Conservation (phyloP, 169 alveolate species). For the Plasmodium inui region DNA sequence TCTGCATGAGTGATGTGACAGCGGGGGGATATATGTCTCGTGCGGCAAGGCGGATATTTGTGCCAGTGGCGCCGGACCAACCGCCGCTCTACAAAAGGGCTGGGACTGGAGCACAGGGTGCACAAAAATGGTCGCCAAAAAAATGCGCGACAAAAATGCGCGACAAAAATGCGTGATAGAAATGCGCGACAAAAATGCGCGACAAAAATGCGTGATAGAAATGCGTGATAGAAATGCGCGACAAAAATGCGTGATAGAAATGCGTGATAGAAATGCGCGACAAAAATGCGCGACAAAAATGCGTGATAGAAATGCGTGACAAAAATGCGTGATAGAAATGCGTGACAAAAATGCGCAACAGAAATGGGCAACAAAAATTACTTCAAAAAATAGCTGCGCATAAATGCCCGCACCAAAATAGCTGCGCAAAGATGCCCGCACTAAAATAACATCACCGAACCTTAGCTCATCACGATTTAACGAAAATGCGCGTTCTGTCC, state of each 20-base stretch:
- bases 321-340: neutral
- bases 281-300: neutral
- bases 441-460: neutral
- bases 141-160: neutral
- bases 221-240: neutral
- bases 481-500: neutral
- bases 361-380: neutral
- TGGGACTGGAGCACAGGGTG: neutral
- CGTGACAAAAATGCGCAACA: neutral
- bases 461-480: neutral
- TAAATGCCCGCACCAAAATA: neutral
- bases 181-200: neutral
- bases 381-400: neutral
- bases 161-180: neutral
- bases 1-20: neutral
- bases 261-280: neutral
- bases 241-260: neutral
- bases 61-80: neutral
- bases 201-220: neutral
- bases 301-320: neutral
- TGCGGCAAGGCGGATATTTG: neutral
- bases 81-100: neutral
- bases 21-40: neutral
- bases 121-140: neutral
- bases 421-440: neutral